Evolutionary conservation across 2,329 filamentous ascomycete species (phyloP), one percentile per base, ranked within the genome.

Genomic region (Fusarium chaquense): DNA sequence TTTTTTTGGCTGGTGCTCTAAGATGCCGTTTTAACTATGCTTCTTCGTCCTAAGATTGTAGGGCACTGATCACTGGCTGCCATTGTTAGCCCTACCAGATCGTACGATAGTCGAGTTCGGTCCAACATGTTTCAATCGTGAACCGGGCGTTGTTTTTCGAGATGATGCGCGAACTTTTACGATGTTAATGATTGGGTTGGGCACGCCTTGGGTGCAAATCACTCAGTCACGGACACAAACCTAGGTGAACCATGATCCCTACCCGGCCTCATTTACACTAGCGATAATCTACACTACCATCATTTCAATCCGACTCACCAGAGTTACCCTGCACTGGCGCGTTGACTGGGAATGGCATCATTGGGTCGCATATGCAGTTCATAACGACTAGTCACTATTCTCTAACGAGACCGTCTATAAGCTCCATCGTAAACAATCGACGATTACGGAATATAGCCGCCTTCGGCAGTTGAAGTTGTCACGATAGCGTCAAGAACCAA

Each of bases 41-140:
- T 51, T 46, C 32, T 52, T 64, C 46, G 18, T 54, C 41, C 36
- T 38, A 54, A 24, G 9, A 20, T 15, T 22, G 28, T 24, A 40
- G 26, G 30, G 62, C 62, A 65, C 24, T 65, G 62, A 35, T 65
- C 62, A 61, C 54, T 54, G 28, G 11, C 35, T 61, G 61, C 43
- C 54, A 53, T 33, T 40, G 20, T 51, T 51, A 51, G 35, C 49
- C 35, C 15, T 51, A 51, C 18, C 24, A 40, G 49, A 51, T 51
- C 49, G 49, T 51, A 51, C 49, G 49, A 51, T 51, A 51, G 13
- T 51, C 49, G 49, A 51, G 49, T 26, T 28, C 18, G 6, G 9
- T 13, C 12, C 15, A 20, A 26, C 7, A 22, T 51, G n/a, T 51
- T 51, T 40, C 35, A 41, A 40, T 20, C 24, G n/a, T 51, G 20